Conservation (phyloP, 306 rosid genomes). For the Pterocarpus macrocarpus region DNA sequence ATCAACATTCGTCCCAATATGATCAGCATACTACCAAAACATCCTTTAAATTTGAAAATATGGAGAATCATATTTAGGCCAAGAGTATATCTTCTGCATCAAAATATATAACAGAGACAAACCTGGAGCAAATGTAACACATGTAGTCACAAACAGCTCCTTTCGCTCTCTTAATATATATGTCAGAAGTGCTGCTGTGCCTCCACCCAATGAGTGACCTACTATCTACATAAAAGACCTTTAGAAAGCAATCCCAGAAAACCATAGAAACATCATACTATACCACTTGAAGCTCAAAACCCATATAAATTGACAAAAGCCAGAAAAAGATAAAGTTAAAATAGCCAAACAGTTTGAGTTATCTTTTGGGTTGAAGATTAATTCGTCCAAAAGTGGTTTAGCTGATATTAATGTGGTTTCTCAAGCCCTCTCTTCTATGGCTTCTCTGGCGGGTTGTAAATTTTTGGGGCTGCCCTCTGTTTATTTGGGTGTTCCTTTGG, state of each 20-base stretch:
- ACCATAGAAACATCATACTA: conserved; percentile 19
- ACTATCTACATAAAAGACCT: conserved; percentile 65
- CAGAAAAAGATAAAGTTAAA: background rate
- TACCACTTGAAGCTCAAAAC: conserved; percentile 37
- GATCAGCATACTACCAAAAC: conserved; percentile 9
- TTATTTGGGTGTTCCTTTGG: no score
- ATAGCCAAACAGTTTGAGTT: background rate
- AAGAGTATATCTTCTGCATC: conserved; percentile 10
- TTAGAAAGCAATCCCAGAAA: conserved; percentile 11
- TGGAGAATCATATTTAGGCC: conserved; percentile 21
- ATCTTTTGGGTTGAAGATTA: no score
- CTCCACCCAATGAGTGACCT: conserved; percentile 99
- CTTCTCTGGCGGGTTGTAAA: no score
- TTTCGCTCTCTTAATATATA: conserved; percentile 88
- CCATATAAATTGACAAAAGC: conserved; percentile 31
- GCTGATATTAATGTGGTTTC: no score
- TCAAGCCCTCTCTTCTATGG: no score
- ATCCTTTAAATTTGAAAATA: conserved; percentile 18
- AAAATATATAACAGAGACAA: conserved; percentile 26
- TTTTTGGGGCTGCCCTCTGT: no score
- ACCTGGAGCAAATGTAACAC: conserved; percentile 98
- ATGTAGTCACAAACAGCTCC: conserved; percentile 74
- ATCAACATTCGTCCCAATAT: background rate
- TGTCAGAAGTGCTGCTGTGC: conserved; percentile 97
- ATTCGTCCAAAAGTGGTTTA: no score